Evolutionary conservation across 1,284 basidiomycete genomes (phyloP).

Genomic region (Ceratobasidium sp.): DNA sequence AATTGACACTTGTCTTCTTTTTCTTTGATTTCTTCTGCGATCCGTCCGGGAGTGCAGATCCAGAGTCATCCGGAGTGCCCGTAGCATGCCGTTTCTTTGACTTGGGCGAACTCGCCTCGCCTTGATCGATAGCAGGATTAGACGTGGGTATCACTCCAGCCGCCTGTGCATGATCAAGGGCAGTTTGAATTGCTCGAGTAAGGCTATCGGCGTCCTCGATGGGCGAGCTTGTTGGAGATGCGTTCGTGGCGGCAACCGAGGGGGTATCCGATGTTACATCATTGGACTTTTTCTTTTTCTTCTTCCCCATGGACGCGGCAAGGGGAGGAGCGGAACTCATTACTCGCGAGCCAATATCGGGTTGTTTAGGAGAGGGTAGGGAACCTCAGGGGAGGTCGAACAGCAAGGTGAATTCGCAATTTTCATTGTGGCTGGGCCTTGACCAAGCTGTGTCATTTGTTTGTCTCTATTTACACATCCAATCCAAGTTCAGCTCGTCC

Average conservation of each 20-base stretch:
- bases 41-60: not conserved
- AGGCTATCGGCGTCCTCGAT: not conserved
- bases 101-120: not conserved
- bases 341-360: slow-evolving; percentile 7
- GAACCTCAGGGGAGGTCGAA: slow-evolving; percentile 32
- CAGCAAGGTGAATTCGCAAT: slow-evolving; percentile 25
- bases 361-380: slow-evolving; percentile 27
- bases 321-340: slow-evolving; percentile 16
- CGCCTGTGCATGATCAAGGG: slow-evolving; percentile 26
- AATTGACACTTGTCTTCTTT: slow-evolving; percentile 12
- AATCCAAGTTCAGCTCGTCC: slow-evolving; percentile 34
- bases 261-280: not conserved
- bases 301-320: not conserved
- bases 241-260: not conserved
- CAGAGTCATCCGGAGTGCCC: not conserved
- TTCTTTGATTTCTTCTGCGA: slow-evolving; percentile 6
- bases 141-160: slow-evolving; percentile 22
- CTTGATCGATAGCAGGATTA: not conserved
- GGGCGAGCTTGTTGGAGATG: not conserved
- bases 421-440: not conserved
- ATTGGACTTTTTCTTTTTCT: slow-evolving; percentile 10
- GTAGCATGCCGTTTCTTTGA: slow-evolving; percentile 16
- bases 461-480: slow-evolving; percentile 24
- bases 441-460: slow-evolving; percentile 23
- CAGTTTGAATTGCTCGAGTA: slow-evolving; percentile 33